Conservation (phyloP, 2,329 filamentous ascomycete genomes). For the Cladosporium halotolerans region DNA sequence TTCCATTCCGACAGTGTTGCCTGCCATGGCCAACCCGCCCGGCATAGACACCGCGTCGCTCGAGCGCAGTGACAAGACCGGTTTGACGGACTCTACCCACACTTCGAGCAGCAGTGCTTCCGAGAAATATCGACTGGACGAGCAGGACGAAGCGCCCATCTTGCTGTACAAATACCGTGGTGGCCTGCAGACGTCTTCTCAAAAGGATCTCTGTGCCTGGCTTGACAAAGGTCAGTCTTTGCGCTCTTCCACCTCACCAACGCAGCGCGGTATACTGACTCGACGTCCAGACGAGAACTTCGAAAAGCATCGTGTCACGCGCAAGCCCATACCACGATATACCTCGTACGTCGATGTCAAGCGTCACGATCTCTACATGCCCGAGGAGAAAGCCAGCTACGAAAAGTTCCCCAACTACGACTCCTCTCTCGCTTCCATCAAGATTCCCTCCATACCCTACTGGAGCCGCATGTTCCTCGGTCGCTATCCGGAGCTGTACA, state of each 20-base stretch:
- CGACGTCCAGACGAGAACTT: constrained; percentile 34
- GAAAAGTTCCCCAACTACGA: constrained; percentile 37
- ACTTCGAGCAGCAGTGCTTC: constrained; percentile 35
- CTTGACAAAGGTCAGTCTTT: constrained; percentile 30
- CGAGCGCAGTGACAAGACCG: constrained; percentile 28
- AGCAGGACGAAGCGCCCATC: constrained; percentile 37
- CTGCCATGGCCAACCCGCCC: constrained; percentile 19
- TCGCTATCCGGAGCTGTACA: constrained; percentile 44
- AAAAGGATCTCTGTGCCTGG: constrained; percentile 38
- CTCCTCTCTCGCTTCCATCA: constrained; percentile 42
- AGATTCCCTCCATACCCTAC: constrained; percentile 39
- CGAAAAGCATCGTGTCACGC: constrained; percentile 34
- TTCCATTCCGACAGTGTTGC: constrained; percentile 5
- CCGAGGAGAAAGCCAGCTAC: constrained; percentile 32
- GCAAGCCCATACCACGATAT: constrained; percentile 41
- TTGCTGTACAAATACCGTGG: constrained; percentile 43
- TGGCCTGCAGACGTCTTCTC: constrained; percentile 37
- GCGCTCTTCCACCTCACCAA: constrained; percentile 1
- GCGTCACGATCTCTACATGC: constrained; percentile 40
- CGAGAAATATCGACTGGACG: constrained; percentile 37
- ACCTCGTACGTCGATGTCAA: constrained; percentile 42
- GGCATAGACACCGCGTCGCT: constrained; percentile 9
- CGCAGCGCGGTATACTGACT: background rate
- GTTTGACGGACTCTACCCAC: constrained; percentile 40
- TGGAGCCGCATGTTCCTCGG: constrained; percentile 42